These are phyloP conservation scores for Phytophthora syringae DNA, from an alignment of 352 stramenopile species.

Conservation along the genomic window DNA sequence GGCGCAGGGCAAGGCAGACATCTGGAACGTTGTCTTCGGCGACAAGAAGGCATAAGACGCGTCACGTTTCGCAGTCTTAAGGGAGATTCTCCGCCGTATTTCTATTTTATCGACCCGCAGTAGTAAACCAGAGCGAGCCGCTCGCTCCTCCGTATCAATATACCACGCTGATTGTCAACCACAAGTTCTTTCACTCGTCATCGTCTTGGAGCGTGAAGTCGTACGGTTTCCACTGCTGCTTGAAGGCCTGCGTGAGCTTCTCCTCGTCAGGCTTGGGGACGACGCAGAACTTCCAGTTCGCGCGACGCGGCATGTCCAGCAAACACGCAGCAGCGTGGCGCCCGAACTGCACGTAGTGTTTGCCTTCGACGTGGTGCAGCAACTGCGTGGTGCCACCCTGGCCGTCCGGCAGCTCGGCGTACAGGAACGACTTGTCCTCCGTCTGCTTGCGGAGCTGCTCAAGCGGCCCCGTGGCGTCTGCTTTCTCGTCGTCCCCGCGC, in stretches of 20 bases:
- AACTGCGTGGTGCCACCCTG: slow-evolving; percentile 46
- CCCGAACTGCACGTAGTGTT: slow-evolving; percentile 88
- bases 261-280: slow-evolving; percentile 76
- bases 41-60: slow-evolving; percentile 29
- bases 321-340: slow-evolving; percentile 67
- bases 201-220: slow-evolving; percentile 71
- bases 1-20: slow-evolving; percentile 46
- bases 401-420: slow-evolving; percentile 65
- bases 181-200: slow-evolving; percentile 2
- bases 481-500: slow-evolving; percentile 15
- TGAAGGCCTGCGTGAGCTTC: slow-evolving; percentile 70
- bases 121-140: too few species aligned
- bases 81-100: slow-evolving; percentile 14
- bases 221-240: slow-evolving; percentile 66
- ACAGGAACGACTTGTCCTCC: slow-evolving; percentile 64
- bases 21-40: slow-evolving; percentile 63
- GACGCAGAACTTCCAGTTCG: slow-evolving; percentile 88
- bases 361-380: slow-evolving; percentile 70
- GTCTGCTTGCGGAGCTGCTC: slow-evolving; percentile 49
- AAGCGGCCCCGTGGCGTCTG: slow-evolving; percentile 22
- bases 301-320: slow-evolving; percentile 64
- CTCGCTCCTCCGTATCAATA: slow-evolving; percentile 36
- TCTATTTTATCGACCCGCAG: slow-evolving; percentile 46
- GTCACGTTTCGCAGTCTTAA: neutral
- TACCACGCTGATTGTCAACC: slow-evolving; percentile 22